These are phyloP conservation scores for Durusdinium trenchii DNA, from an alignment of 73 alveolate genomes.

Conservation along the genomic window DNA sequence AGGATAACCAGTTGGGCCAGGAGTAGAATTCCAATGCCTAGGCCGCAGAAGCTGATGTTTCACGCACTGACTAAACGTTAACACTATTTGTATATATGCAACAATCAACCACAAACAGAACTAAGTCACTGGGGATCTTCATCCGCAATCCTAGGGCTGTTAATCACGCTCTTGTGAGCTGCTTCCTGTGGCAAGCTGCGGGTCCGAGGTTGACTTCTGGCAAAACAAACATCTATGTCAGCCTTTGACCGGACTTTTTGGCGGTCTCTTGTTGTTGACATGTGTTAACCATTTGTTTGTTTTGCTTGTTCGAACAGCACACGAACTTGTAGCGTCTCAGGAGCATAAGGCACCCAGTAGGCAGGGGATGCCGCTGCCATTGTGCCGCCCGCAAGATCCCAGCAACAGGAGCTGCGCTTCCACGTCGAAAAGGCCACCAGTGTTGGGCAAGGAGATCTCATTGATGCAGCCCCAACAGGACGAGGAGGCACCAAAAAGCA, in stretches of 20 bases:
- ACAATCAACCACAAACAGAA: neutral
- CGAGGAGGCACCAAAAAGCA: conserved; percentile 49
- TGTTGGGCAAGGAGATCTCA: conserved; percentile 20
- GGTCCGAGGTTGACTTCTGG: no score
- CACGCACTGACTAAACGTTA: no score
- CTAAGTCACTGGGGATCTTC: no score
- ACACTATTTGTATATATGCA: neutral
- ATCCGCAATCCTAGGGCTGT: no score
- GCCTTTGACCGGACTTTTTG: no score
- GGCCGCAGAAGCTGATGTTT: neutral
- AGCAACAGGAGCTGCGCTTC: conserved; percentile 74
- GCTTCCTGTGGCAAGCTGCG: no score
- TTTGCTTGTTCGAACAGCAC: no score
- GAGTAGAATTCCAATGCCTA: conserved; percentile 21
- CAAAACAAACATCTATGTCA: no score
- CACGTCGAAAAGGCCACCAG: conserved; percentile 79
- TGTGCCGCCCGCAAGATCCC: conserved; percentile 92
- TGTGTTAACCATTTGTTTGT: no score
- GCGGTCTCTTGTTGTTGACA: no score
- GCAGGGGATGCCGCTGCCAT: conserved; percentile 94
- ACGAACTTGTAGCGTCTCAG: neutral
- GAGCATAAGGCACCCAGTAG: neutral
- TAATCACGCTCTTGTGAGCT: no score
- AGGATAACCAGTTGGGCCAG: conserved; percentile 59
- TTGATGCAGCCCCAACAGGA: conserved; percentile 94